Evolutionary conservation across 2,329 filamentous ascomycete genomes (phyloP).

Genomic region (Catunica adiposa): DNA sequence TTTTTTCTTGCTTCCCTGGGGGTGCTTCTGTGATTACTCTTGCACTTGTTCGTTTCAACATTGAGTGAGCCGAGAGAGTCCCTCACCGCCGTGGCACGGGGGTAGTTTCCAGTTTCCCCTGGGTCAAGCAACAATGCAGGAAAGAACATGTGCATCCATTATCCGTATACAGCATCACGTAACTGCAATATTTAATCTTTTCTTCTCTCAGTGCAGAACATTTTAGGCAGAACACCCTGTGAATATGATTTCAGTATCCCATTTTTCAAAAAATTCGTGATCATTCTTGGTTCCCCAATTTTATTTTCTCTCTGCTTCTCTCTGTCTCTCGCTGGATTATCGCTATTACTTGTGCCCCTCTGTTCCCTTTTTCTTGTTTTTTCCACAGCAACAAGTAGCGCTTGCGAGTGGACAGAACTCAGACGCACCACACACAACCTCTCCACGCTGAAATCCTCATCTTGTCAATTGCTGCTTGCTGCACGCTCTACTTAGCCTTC

Average conservation of each 20-base stretch:
- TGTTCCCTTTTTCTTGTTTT: background rate
- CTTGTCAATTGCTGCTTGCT: background rate
- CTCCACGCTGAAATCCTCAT: background rate
- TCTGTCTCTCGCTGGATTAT: too few relatives aligned
- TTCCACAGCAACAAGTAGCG: background rate
- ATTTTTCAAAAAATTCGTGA: background rate
- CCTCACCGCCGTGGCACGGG: background rate
- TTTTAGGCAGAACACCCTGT: too few relatives aligned
- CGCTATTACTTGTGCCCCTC: too few relatives aligned
- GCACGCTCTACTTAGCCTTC: too few relatives aligned
- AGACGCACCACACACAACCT: too few relatives aligned
- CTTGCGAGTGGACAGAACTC: background rate
- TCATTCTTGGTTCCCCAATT: background rate
- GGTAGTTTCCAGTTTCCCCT: slow-evolving; percentile 1
- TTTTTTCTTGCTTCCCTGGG: too few relatives aligned
- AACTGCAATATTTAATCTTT: too few relatives aligned
- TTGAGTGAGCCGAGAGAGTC: background rate
- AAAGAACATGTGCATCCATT: background rate
- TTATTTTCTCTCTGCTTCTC: background rate
- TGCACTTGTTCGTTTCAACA: background rate
- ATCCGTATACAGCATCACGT: too few relatives aligned
- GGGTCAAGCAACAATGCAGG: slow-evolving; percentile 2
- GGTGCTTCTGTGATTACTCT: background rate
- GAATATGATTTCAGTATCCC: background rate
- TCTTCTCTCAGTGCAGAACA: too few relatives aligned